phyloP scores from a whole-genome alignment of 108 stramenopile genomes.

The Conticribra guillardii region DNA sequence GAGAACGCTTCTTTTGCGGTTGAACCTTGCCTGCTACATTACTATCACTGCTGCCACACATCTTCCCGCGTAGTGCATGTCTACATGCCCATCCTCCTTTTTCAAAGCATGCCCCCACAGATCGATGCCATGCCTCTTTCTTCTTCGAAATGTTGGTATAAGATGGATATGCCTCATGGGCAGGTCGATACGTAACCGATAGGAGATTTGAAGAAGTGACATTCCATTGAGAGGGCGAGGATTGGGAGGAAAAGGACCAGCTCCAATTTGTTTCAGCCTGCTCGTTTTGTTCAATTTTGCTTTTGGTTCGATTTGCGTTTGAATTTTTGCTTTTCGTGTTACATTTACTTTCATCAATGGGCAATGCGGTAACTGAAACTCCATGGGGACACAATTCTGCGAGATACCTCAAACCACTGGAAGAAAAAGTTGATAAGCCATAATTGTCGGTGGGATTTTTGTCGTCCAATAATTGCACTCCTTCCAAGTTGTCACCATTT shows the following conservation, averaged over 20 bases:
- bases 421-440: background rate
- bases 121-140: slow-evolving; percentile 38
- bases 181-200: slow-evolving; percentile 72
- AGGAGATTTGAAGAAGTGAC: slow-evolving; percentile 55
- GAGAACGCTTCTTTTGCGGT: slow-evolving; percentile 1
- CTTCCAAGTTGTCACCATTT: slow-evolving; percentile 2
- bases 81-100: slow-evolving; percentile 8
- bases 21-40: background rate
- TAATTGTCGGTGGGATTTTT: background rate
- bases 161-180: slow-evolving; percentile 74
- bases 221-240: slow-evolving; percentile 48
- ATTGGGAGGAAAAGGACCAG: slow-evolving; percentile 47
- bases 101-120: slow-evolving; percentile 27
- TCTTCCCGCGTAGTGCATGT: no score
- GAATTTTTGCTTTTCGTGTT: background rate
- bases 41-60: slow-evolving; percentile 13
- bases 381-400: slow-evolving; percentile 49
- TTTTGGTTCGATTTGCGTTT: background rate
- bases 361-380: slow-evolving; percentile 17
- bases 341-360: no score
- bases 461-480: slow-evolving; percentile 13
- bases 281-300: background rate
- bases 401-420: slow-evolving; percentile 11
- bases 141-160: slow-evolving; percentile 56
- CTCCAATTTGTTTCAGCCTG: slow-evolving; percentile 29